phyloP scores from a whole-genome alignment of 176 grass and related monocot genomes.

The Chloris gayana region DNA sequence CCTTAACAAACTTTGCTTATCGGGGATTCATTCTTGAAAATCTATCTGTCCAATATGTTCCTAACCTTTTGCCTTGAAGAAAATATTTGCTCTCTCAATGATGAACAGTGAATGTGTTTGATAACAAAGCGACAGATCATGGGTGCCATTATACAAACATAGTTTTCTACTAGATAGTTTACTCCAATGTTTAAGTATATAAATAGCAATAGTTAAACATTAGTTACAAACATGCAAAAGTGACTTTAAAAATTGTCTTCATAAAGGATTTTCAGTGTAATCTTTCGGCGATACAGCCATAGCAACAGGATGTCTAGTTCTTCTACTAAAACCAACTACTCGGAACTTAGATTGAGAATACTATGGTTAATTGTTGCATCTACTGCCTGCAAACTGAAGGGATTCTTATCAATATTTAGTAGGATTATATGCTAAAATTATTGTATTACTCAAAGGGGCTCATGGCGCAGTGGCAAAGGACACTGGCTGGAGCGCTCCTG shows the following conservation, averaged over 20 bases:
- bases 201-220: slow-evolving; percentile 14
- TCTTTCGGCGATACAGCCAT: not conserved
- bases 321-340: slow-evolving; percentile 1
- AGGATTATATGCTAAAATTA: slow-evolving; percentile 17
- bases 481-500: too few relatives aligned
- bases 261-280: not conserved
- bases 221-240: slow-evolving; percentile 6
- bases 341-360: slow-evolving; percentile 24
- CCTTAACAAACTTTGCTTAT: not conserved
- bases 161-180: slow-evolving; percentile 12
- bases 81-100: too few relatives aligned
- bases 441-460: not conserved
- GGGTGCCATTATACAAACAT: slow-evolving; percentile 5
- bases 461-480: too few relatives aligned
- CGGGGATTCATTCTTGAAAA: not conserved
- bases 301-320: not conserved
- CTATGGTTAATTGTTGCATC: not conserved
- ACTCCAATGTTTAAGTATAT: slow-evolving; percentile 5
- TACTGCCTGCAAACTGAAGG: slow-evolving; percentile 23
- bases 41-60: not conserved
- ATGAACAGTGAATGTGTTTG: not conserved
- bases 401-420: not conserved
- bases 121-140: not conserved
- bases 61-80: too few relatives aligned
- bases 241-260: slow-evolving; percentile 22